Percentiles rank a stretch among this genome's conserved stretches.
Evolutionary conservation across 169 alveolate species (phyloP).

Genomic region (Babesia gibsoni): DNA sequence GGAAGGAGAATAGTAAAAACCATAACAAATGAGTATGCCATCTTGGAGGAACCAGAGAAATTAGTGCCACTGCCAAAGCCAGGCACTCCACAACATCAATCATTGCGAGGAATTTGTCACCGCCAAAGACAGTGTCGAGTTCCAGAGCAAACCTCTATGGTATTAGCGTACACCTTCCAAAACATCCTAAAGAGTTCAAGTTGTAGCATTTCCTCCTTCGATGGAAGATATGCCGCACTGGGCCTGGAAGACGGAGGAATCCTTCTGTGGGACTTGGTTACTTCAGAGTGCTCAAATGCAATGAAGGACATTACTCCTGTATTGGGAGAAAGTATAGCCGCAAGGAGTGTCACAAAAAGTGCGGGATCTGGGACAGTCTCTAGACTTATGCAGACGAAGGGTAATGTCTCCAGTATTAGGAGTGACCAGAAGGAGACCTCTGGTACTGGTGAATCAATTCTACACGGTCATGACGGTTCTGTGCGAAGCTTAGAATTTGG

Average conservation of each 20-base stretch:
- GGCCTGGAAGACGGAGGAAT: constrained; percentile 57
- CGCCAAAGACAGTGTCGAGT: constrained; percentile 24
- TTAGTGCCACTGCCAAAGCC: constrained; percentile 54
- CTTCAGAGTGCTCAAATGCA: constrained; percentile 57
- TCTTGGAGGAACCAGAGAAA: constrained; percentile 46
- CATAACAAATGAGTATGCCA: constrained; percentile 44
- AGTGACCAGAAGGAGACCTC: constrained; percentile 12
- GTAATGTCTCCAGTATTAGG: not conserved
- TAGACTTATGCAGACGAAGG: constrained; percentile 21
- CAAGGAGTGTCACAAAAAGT: constrained; percentile 22
- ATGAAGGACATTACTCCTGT: constrained; percentile 52
- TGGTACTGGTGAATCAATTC: constrained; percentile 20
- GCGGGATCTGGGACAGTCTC: constrained; percentile 13
- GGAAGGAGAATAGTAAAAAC: constrained; percentile 1
- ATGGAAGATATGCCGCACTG: constrained; percentile 57
- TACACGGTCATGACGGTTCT: constrained; percentile 57
- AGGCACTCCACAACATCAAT: constrained; percentile 39
- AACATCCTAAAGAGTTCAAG: constrained; percentile 27
- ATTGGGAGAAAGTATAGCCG: constrained; percentile 53
- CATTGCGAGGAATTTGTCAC: constrained; percentile 30
- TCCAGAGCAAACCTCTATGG: constrained; percentile 1
- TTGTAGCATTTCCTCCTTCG: constrained; percentile 43
- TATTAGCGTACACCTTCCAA: constrained; percentile 45
- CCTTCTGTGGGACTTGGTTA: constrained; percentile 50
- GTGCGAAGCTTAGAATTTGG: constrained; percentile 52